phyloP scores from a whole-genome alignment of 2,329 filamentous ascomycete species.

The Colletotrichum acutatum region DNA sequence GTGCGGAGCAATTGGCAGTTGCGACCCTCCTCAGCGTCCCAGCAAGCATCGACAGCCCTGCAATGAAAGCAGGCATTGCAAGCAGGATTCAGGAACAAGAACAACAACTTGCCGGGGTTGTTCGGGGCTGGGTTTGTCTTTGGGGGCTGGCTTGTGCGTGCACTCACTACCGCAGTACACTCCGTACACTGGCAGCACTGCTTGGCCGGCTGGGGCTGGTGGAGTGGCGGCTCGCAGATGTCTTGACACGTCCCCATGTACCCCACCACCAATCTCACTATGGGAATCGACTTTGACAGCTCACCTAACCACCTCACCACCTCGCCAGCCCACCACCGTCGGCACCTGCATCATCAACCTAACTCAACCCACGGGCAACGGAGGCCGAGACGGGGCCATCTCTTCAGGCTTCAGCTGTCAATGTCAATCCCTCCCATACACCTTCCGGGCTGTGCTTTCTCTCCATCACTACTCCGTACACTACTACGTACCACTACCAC shows the following conservation, averaged over 20 bases:
- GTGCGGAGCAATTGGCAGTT: conserved; percentile 1
- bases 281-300: background rate
- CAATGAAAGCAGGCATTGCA: conserved; percentile 9
- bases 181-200: no score
- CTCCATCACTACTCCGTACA: background rate
- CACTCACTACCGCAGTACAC: no score
- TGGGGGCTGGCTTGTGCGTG: conserved; percentile 2
- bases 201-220: conserved; percentile 3
- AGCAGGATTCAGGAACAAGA: conserved; percentile 23
- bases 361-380: background rate
- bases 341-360: background rate
- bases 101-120: conserved; percentile 6
- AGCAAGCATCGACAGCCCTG: conserved; percentile 23
- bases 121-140: conserved; percentile 3
- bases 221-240: background rate
- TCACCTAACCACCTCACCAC: background rate
- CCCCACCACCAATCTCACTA: background rate
- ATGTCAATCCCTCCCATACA: background rate
- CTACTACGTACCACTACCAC: no score
- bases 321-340: background rate
- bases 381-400: background rate
- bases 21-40: background rate
- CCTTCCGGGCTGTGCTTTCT: background rate
- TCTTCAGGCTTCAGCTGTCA: background rate
- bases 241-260: background rate